These are phyloP conservation scores for Nicotiana tomentosiformis DNA, from an alignment of 257 asterid species.

Conservation along the genomic window DNA sequence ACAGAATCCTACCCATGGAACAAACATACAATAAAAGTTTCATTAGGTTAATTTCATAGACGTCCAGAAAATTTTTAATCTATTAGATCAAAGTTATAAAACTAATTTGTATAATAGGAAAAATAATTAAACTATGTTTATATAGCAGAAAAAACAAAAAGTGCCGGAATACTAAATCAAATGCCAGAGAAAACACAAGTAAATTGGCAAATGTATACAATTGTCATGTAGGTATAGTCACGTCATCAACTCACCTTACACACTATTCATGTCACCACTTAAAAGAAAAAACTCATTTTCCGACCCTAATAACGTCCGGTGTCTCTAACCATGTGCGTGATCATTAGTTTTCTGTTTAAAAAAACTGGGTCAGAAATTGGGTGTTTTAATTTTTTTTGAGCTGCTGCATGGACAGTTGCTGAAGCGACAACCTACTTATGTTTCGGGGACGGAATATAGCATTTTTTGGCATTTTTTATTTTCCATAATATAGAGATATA, in stretches of 20 bases:
- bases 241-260: neutral
- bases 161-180: neutral
- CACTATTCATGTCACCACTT: neutral
- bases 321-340: neutral
- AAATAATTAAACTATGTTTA: neutral
- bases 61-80: neutral
- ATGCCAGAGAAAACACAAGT: neutral
- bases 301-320: neutral
- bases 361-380: neutral
- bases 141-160: neutral
- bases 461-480: neutral
- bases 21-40: neutral
- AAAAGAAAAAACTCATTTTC: neutral
- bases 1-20: constrained; percentile 56
- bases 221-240: neutral
- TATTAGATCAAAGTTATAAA: too few relatives aligned
- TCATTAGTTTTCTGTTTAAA: neutral
- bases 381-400: neutral
- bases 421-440: neutral
- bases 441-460: neutral
- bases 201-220: too few relatives aligned
- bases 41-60: neutral
- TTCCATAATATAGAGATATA: neutral
- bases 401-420: neutral
- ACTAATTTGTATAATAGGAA: neutral